Percentiles rank a stretch among this genome's conserved stretches.
Conservation (phyloP, 345 rosid species). For the Punica granatum region DNA sequence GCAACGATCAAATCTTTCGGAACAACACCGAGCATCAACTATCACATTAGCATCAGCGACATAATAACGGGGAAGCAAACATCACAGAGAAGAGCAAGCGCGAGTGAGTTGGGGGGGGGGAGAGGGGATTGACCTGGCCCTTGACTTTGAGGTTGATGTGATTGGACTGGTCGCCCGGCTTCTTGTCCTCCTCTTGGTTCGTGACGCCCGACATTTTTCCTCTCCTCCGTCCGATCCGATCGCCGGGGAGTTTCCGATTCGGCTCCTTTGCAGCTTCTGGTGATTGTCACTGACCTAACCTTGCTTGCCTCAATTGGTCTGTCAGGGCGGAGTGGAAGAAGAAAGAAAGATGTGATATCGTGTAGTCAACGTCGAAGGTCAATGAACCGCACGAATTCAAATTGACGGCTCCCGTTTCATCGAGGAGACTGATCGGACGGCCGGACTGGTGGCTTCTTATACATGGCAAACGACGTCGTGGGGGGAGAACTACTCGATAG, state of each 20-base stretch:
- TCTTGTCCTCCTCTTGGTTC: slow-evolving; percentile 35
- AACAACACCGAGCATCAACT: neutral
- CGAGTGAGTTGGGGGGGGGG: neutral
- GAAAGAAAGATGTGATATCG: neutral
- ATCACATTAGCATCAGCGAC: neutral
- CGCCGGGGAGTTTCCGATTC: neutral
- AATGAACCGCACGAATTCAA: neutral
- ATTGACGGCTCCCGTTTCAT: neutral
- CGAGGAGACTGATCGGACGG: neutral
- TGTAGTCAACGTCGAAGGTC: neutral
- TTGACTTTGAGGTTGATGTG: slow-evolving; percentile 88
- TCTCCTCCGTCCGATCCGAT: neutral
- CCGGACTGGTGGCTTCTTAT: neutral
- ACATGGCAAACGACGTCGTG: neutral
- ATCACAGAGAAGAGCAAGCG: neutral
- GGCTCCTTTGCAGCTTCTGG: neutral
- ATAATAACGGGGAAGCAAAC: neutral
- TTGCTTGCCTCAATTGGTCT: too few species aligned
- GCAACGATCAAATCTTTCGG: neutral
- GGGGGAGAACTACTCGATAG: too few species aligned
- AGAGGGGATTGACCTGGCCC: slow-evolving; percentile 57
- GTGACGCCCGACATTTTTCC: neutral
- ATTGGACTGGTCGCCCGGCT: slow-evolving; percentile 59
- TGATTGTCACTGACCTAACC: too few species aligned
- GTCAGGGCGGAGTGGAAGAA: too few species aligned